These are phyloP conservation scores for Bruguiera hainesii DNA, from an alignment of 441 rosid genomes.

Conservation along the genomic window DNA sequence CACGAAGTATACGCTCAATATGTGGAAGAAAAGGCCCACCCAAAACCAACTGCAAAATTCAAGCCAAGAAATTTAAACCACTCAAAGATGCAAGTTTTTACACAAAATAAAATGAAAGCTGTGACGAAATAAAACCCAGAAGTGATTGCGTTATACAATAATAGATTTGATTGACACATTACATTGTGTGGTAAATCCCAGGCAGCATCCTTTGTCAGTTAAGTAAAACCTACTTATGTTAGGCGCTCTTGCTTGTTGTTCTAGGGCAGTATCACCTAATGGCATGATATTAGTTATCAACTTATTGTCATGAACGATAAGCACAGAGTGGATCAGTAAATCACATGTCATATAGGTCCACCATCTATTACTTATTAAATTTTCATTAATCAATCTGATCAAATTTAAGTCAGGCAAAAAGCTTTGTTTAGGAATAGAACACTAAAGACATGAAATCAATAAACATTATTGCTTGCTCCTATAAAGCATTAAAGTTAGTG, in stretches of 20 bases:
- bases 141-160: neutral
- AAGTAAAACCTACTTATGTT: too few species aligned
- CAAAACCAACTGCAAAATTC: constrained; percentile 49
- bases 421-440: neutral
- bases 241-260: too few species aligned
- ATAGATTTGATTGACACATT: neutral
- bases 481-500: too few species aligned
- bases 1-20: constrained; percentile 49
- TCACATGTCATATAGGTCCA: neutral
- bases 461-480: too few species aligned
- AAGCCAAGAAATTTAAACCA: constrained; percentile 11
- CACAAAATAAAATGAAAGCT: neutral
- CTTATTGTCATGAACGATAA: neutral
- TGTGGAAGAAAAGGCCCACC: constrained; percentile 82
- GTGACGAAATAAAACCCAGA: neutral
- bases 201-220: too few species aligned
- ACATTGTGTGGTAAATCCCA: neutral
- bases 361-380: neutral
- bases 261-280: neutral
- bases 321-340: neutral
- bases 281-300: neutral
- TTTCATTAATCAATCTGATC: neutral
- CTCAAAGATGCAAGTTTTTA: constrained; percentile 4
- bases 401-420: neutral
- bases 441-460: too few species aligned